These are phyloP conservation scores for Hypoxylon subgilvum DNA, from an alignment of 495 filamentous ascomycete genomes.

Conservation along the genomic window DNA sequence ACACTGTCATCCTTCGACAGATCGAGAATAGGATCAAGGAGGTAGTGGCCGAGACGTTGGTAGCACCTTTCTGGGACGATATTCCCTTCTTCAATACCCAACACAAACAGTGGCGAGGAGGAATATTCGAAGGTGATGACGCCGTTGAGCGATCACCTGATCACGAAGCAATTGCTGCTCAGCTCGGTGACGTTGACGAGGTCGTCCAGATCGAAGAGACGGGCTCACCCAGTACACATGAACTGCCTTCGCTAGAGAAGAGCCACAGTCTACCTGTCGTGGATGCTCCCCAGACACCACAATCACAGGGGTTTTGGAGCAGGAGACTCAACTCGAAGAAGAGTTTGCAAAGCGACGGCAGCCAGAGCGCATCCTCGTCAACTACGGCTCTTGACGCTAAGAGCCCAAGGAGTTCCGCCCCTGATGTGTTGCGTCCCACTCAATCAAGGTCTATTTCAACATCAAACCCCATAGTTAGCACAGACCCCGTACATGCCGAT, in stretches of 20 bases:
- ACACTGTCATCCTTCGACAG: conserved; percentile 84
- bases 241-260: conserved; percentile 61
- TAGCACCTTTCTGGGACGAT: conserved; percentile 96
- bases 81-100: conserved; percentile 83
- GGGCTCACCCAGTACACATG: conserved; percentile 37
- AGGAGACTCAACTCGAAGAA: conserved; percentile 48
- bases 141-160: conserved; percentile 42
- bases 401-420: conserved; percentile 28
- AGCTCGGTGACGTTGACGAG: conserved; percentile 62
- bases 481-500: conserved; percentile 40
- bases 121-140: conserved; percentile 78
- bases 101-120: conserved; percentile 78
- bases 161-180: conserved; percentile 58
- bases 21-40: conserved; percentile 95
- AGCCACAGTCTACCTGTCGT: conserved; percentile 60
- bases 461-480: conserved; percentile 42
- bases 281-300: conserved; percentile 33
- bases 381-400: conserved; percentile 50
- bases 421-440: conserved; percentile 45
- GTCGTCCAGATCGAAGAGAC: conserved; percentile 50
- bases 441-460: conserved; percentile 62
- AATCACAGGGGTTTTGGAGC: conserved; percentile 47
- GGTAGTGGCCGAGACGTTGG: conserved; percentile 88
- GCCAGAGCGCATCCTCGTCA: conserved; percentile 40
- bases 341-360: conserved; percentile 23